Evolutionary conservation across 208 protist species (phyloP).

Genomic region (Angomonas deanei): DNA sequence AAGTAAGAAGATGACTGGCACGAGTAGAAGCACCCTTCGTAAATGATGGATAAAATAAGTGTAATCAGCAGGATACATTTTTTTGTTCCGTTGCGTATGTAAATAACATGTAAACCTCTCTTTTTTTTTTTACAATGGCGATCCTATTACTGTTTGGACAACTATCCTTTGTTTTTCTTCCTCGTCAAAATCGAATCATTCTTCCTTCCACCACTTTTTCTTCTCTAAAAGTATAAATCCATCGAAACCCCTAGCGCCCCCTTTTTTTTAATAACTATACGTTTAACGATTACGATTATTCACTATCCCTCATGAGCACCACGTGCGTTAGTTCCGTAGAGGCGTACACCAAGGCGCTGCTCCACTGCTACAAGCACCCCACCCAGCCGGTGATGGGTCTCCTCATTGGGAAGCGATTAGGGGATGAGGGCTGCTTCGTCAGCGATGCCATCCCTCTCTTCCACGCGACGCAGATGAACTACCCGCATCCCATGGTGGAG

Average conservation of each 20-base stretch:
- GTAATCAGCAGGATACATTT: no score
- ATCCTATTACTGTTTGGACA: not conserved
- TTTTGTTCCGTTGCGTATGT: no score
- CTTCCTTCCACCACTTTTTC: no score
- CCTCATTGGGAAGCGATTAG: constrained; percentile 73
- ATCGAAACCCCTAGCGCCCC: no score
- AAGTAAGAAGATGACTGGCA: not conserved
- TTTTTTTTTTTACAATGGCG: no score
- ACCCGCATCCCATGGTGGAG: constrained; percentile 78
- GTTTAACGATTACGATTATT: no score
- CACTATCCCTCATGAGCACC: constrained; percentile 7
- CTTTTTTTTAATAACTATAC: no score
- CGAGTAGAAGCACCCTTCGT: not conserved
- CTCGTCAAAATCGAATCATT: not conserved
- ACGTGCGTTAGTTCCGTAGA: constrained; percentile 50
- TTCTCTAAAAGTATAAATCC: no score
- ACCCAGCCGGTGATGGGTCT: constrained; percentile 77
- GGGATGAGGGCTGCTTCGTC: constrained; percentile 40
- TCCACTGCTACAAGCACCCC: constrained; percentile 84
- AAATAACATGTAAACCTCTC: no score
- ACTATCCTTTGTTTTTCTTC: constrained; percentile 6
- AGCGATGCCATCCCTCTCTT: constrained; percentile 74
- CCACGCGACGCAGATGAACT: constrained; percentile 65
- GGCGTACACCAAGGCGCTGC: constrained; percentile 75
- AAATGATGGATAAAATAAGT: not conserved